phyloP scores from a whole-genome alignment of 2,329 filamentous ascomycete species.

The Arthrobotrys pseudoclavata region DNA sequence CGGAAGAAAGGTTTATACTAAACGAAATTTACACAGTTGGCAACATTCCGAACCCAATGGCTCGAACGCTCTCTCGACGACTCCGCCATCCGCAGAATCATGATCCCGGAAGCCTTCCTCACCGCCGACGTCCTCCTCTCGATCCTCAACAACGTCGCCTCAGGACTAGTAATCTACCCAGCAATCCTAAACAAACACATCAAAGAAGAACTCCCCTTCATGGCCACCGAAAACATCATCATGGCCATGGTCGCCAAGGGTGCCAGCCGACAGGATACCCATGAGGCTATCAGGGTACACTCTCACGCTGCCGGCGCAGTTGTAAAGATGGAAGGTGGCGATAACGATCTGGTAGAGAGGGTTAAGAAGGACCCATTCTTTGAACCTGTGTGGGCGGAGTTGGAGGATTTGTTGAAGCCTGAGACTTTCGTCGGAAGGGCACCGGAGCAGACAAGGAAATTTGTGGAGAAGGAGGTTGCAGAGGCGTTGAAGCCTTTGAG shows the following conservation, averaged over 20 bases:
- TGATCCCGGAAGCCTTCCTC: conserved; percentile 77
- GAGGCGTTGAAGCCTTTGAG: conserved; percentile 68
- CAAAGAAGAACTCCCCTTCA: conserved; percentile 85
- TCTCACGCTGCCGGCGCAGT: conserved; percentile 80
- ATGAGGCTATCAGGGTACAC: conserved; percentile 88
- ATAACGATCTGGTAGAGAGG: conserved; percentile 85
- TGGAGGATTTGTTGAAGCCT: conserved; percentile 77
- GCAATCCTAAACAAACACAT: conserved; percentile 77
- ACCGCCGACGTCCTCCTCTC: conserved; percentile 78
- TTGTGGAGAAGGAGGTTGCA: conserved; percentile 69
- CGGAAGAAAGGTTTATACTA: not conserved
- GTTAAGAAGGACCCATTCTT: conserved; percentile 83
- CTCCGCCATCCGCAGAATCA: conserved; percentile 74
- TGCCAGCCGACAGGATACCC: conserved; percentile 81
- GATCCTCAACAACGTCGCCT: conserved; percentile 76
- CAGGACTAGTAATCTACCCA: conserved; percentile 83
- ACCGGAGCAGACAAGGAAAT: conserved; percentile 71
- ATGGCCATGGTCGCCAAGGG: conserved; percentile 82
- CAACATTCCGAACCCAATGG: conserved; percentile 73
- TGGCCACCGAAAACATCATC: conserved; percentile 80
- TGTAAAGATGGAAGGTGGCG: conserved; percentile 79
- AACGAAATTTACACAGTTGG: not conserved
- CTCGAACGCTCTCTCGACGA: conserved; percentile 85
- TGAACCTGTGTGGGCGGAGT: conserved; percentile 76
- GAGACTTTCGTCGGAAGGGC: conserved; percentile 73